Evolutionary conservation across 768 basidiomycete species (phyloP), one percentile per base, ranked within the genome.

Genomic region (Amanita thiersii): DNA sequence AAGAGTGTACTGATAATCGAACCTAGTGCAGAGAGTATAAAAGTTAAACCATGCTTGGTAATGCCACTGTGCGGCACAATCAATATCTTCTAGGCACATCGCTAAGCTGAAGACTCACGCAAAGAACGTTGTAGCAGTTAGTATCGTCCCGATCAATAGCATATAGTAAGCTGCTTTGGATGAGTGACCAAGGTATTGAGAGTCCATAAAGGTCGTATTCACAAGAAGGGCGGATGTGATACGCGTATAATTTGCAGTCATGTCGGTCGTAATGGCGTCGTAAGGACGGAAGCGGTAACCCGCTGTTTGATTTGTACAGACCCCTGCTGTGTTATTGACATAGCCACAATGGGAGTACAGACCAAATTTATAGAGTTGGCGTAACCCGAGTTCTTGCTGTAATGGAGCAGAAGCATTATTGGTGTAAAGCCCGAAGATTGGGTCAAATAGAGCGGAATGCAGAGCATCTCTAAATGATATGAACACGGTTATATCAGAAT

Each of bases 321-420:
- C 70, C 19, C 86, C 86, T 21, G 64, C 65, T 15, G 69, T 68
- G 30, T 62, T 58, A 48, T 77, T 72, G 50, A 81, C 64, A 51
- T 80, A 88, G 51, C 71, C 86, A 51, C 87, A 90, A 56, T 84
- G 76, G 14, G 78, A 76, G 62, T 89, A 90, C 18, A 90, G 65
- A n/a, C 87, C 87, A 48, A 82, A 89, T 45, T 77, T 64, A 62
- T 90, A 90, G 45, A 68, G 59, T 56, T 79, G 72, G 51, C 86
- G 75, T 43, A 89, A 61, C 14, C 87, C 87, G 10, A 65, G 62
- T 34, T 64, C 53, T 36, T 60, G 54, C 36, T 67, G 69, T 2
- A 89, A 73, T 3, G 85, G 78, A 31, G 72, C 69, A 24, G 75
- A 74, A 17, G 76, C 65, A 56, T 87, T 81, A 35, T 53, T 56